phyloP scores from a whole-genome alignment of 768 basidiomycete species.

The Amanita polypyramis region DNA sequence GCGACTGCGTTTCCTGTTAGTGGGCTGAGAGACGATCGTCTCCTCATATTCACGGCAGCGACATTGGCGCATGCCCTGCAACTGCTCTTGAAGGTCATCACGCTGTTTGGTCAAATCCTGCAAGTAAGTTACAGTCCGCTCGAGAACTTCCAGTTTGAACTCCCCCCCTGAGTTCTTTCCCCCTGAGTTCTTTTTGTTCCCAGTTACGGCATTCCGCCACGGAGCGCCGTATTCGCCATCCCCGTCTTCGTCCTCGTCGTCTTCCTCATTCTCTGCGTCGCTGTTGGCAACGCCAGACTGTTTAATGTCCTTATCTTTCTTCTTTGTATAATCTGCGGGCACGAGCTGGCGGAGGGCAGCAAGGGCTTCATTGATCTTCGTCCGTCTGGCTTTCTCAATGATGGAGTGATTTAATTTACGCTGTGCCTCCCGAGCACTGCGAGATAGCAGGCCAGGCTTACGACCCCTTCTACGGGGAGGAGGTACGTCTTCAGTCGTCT shows the following conservation, averaged over 20 bases:
- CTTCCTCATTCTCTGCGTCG: slow-evolving; percentile 26
- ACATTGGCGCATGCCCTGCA: slow-evolving; percentile 9
- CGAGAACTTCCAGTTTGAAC: slow-evolving; percentile 87
- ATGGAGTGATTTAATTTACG: slow-evolving; percentile 90
- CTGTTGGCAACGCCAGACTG: slow-evolving; percentile 6
- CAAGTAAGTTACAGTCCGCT: slow-evolving; percentile 72
- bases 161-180: slow-evolving; percentile 63
- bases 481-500: background rate
- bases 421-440: slow-evolving; percentile 73
- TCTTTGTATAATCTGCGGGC: slow-evolving; percentile 39
- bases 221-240: slow-evolving; percentile 22
- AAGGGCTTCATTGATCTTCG: slow-evolving; percentile 93
- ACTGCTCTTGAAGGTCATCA: slow-evolving; percentile 20
- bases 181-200: slow-evolving; percentile 20
- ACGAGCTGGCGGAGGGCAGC: slow-evolving; percentile 70
- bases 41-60: slow-evolving; percentile 17
- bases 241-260: slow-evolving; percentile 24
- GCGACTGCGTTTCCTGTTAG: slow-evolving; percentile 8
- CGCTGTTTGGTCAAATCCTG: slow-evolving; percentile 57
- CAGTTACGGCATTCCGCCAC: slow-evolving; percentile 13
- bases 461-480: slow-evolving; percentile 49
- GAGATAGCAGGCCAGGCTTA: slow-evolving; percentile 63
- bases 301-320: slow-evolving; percentile 5
- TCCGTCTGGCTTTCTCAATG: slow-evolving; percentile 88
- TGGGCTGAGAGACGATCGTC: slow-evolving; percentile 10